Evolutionary conservation across 495 filamentous ascomycete species (phyloP).

Genomic region (Penicillium herquei): DNA sequence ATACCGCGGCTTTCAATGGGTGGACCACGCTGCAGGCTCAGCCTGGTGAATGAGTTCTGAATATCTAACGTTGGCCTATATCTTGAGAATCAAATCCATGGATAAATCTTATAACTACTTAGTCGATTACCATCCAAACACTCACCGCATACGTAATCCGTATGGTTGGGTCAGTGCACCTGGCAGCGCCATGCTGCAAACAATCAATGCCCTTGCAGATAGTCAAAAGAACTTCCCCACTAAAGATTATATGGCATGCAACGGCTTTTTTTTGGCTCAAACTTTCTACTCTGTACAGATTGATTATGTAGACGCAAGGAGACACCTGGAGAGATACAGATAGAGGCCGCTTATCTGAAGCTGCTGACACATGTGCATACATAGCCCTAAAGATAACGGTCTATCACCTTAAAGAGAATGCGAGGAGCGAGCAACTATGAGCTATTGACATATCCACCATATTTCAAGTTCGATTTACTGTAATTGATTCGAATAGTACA

Average conservation of each 20-base stretch:
- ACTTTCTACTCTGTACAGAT: constrained; percentile 7
- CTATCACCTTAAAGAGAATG: too few species aligned
- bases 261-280: constrained; percentile 35
- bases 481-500: too few species aligned
- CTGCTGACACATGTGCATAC: background rate
- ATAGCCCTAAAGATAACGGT: too few species aligned
- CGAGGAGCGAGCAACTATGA: too few species aligned
- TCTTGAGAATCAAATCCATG: background rate
- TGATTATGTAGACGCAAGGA: constrained; percentile 41
- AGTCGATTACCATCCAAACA: too few species aligned
- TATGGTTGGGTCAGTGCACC: background rate
- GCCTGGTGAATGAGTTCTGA: constrained; percentile 12
- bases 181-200: constrained; percentile 40
- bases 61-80: background rate
- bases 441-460: too few species aligned
- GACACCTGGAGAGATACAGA: constrained; percentile 33
- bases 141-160: background rate
- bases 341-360: constrained; percentile 18
- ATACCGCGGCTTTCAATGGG: constrained; percentile 31
- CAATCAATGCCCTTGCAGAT: constrained; percentile 47
- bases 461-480: too few species aligned
- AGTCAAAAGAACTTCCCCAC: constrained; percentile 47
- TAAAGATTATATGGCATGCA: constrained; percentile 43
- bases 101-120: too few species aligned
- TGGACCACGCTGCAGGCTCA: constrained; percentile 39